A percentile compares a stretch with the other conserved stretches of the same genome.
Conservation (phyloP, 2,329 filamentous ascomycete genomes). For the Coniosporium tulheliwenetii region DNA sequence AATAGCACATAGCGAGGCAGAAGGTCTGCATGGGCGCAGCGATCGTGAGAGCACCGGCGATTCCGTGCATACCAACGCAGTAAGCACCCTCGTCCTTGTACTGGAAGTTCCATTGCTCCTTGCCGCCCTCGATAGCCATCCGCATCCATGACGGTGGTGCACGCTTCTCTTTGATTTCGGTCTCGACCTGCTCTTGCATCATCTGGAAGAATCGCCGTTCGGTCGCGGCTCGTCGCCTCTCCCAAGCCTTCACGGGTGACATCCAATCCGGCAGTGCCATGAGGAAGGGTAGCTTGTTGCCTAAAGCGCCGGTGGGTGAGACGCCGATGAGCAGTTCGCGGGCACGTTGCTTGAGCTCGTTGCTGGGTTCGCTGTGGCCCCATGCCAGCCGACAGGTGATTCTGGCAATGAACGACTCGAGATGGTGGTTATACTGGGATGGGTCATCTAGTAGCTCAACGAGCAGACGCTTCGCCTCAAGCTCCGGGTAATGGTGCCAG, state of each 20-base stretch:
- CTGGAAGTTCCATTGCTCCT: constrained; percentile 10
- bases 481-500: constrained; percentile 27
- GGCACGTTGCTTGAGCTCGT: constrained; percentile 30
- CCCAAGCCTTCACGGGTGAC: constrained; percentile 27
- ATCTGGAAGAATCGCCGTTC: constrained; percentile 27
- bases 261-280: constrained; percentile 29
- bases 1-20: constrained; percentile 13
- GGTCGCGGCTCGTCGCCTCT: constrained; percentile 24
- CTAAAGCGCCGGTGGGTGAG: constrained; percentile 27
- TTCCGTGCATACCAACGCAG: constrained; percentile 15
- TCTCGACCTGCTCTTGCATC: constrained; percentile 18
- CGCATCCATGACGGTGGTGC: constrained; percentile 8
- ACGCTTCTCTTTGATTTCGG: constrained; percentile 8
- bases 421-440: constrained; percentile 23
- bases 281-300: constrained; percentile 29
- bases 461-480: constrained; percentile 29
- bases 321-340: constrained; percentile 29
- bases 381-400: constrained; percentile 31
- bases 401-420: constrained; percentile 29
- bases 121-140: constrained; percentile 9
- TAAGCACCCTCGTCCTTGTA: constrained; percentile 13
- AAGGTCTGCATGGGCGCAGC: constrained; percentile 15
- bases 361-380: constrained; percentile 26
- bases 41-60: constrained; percentile 16
- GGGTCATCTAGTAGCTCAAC: constrained; percentile 27